Base-by-base conservation (phyloP, 31 red algal species). In the Odonthalia washingtoniensis region DNA sequence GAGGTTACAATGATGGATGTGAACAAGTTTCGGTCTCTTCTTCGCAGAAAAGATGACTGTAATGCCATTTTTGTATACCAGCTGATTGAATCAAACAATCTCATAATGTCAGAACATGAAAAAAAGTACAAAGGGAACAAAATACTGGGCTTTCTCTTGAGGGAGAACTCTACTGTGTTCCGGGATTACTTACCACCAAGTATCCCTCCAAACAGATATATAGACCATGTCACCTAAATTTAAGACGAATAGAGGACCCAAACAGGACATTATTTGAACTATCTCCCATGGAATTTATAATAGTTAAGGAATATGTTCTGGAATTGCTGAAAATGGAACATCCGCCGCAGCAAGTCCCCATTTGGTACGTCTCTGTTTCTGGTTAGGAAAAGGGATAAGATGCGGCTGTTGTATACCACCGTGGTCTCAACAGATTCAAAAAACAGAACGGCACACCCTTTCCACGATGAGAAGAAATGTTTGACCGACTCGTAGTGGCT, bases 381-480 rank as follows among this genome's bases (percentile, higher is more conserved):
- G 9, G 49, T 14, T 14, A 57, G 49, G 9, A 57, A 57, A 57
- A 57, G 9, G 49, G 49, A 57, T 14, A 57, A 21, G 12, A 14
- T 57, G 12, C 12, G 49, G 49, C 12, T 14, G 49, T 57, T n/a
- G 42, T 86, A 12, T 43, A 86, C 73, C 81, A 81, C 77, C 60
- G 76, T 60, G 64, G 37, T 0, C 42, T 89, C 9, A 70, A 88
- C 3, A 79, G 39, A 40, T 24, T 73, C 17, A 61, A 74, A 2
- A 31, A 79, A 21, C 66, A 80, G 40, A 89, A 68, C 24, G 52
- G 46, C 3, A 40, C 77, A 40, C 63, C 38, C 2, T 44, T 89
- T 39, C 86, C 36, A 6, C 28, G 86, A 0, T 80, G 41, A 46
- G 74, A 81, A 61, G 75, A 80, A 3, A 81, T 81, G 16, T 81